Base-by-base conservation (phyloP, 2,329 filamentous ascomycete genomes). In the Sclerotinia glacialis region DNA sequence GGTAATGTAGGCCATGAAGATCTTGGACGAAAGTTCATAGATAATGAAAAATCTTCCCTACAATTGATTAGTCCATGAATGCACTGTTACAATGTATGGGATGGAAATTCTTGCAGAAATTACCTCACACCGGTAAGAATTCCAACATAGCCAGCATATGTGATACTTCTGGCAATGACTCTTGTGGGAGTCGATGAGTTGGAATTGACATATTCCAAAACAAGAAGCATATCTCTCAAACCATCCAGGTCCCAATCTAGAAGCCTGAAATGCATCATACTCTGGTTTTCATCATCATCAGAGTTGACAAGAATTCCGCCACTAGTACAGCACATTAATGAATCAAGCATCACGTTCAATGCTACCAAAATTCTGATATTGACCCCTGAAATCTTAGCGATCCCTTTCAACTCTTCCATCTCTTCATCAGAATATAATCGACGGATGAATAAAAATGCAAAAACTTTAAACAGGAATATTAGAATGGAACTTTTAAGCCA, bases 291-390 rank as follows among this genome's bases (percentile, higher is more conserved):
- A 14, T 26, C 68, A 26, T 65, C 69, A 21, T 66, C 53, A 26
- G 68, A 49, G 11, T 47, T 11, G 0, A 78, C 73, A 44, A 74
- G 69, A 7, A 78, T 77, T 21, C 80, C 84, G 28, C 85, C 84
- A 68, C 85, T 88, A 1, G 87, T 89, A 73, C 88, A 90, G 2
- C 87, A 87, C 76, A 90, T 82, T 46, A 90, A 78, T 6, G 85
- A 77, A 71, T 90, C 88, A 1, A 90, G 78, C 1, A 89, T 76
- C 1, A 85, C 84, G 70, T 90, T 90, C 71, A 88, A 82, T 3
- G 82, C 82, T 3, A 90, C 82, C 0, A 90, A 78, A 0, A 89
- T 76, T 70, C 87, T 85, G 74, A 89, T 78, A 1, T 83, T 79
- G 4, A 89, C 78, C 0, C 80, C 82, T 0, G 80, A 81, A 2